Evolutionary conservation across 495 filamentous ascomycete genomes (phyloP), one percentile per base, ranked within the genome.

Genomic region (Aspergillus taichungensis): DNA sequence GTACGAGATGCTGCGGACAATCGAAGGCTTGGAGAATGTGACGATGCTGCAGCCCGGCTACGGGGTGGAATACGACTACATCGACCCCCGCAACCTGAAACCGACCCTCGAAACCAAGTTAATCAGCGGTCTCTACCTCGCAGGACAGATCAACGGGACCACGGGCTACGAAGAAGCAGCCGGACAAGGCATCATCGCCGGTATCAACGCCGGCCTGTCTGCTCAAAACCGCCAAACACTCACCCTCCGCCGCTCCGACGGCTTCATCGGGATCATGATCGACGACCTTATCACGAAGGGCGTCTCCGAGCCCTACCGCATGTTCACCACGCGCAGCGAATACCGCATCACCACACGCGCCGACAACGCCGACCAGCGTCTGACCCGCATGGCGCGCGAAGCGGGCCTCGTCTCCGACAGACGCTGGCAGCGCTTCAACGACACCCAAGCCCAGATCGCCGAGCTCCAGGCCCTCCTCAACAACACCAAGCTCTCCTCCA

Each of bases 211-310:
- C 6, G 94, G 94, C 1, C 74, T 94, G 13, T 76, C 82, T 9
- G 77, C 90, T 0, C 80, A 80, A 46, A 70, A 71, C 13, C 80
- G 83, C 11, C 57, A 64, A 5, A 73, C 79, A 0, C 64, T 95
- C 48, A 75, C 74, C 3, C 72, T 98, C 12, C 79, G 76, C n/a
- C 74, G 92, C 45, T 82, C 84, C 9, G 92, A 97, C 62, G 87
- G 85, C 11, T 98, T 96, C 60, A 96, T 98, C 60, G 92, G 92
- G 42, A 83, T 98, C 67, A 95, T 98, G 92, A 92, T 98, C 61
- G 92, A 98, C 64, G 92, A 98, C 61, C 80, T 98, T 36, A 82
- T 95, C 64, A 98, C 92, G 29, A 97, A 96, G 65, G 92, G 92
- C 37, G 91, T 98, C 9, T 87, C 85, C 7, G 92, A 98, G 64